Conservation (phyloP, 2,329 filamentous ascomycete species). For the Arthrobotrys sphaeroides region DNA sequence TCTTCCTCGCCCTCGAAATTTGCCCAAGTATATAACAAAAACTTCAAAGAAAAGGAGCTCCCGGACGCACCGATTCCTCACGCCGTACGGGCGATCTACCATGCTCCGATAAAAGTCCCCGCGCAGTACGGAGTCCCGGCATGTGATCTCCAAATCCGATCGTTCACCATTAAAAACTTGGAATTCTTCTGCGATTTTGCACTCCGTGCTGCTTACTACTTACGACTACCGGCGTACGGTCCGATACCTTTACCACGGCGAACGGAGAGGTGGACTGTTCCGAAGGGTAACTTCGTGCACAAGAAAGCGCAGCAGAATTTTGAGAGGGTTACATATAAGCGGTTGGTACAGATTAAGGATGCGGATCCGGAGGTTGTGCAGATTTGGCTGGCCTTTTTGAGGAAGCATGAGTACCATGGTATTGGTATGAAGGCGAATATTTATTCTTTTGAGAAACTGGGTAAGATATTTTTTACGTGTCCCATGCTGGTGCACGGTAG, state of each 20-base stretch:
- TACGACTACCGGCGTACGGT: constrained; percentile 83
- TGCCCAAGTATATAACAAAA: constrained; percentile 38
- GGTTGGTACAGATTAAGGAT: constrained; percentile 91
- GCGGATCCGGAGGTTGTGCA: constrained; percentile 88
- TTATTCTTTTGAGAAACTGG: constrained; percentile 82
- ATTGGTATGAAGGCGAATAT: constrained; percentile 99
- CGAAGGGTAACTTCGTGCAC: constrained; percentile 86
- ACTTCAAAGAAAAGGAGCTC: constrained; percentile 17
- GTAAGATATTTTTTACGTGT: constrained; percentile 63
- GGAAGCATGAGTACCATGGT: constrained; percentile 93
- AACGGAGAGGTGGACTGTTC: constrained; percentile 93
- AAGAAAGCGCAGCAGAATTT: constrained; percentile 99
- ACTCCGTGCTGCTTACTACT: constrained; percentile 91
- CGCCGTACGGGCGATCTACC: constrained; percentile 83
- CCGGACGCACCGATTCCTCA: constrained; percentile 72
- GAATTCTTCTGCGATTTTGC: constrained; percentile 96
- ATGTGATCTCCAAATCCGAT: constrained; percentile 91
- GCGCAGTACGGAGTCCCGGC: constrained; percentile 80
- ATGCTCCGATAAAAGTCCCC: constrained; percentile 80
- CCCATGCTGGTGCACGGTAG: neutral
- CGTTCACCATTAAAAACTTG: constrained; percentile 87
- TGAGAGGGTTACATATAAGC: constrained; percentile 84
- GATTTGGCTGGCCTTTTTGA: constrained; percentile 89
- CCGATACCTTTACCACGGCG: constrained; percentile 86
- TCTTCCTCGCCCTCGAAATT: constrained; percentile 10